Evolutionary conservation across 2,329 filamentous ascomycete species (phyloP).

Genomic region (Trichophyton simii): DNA sequence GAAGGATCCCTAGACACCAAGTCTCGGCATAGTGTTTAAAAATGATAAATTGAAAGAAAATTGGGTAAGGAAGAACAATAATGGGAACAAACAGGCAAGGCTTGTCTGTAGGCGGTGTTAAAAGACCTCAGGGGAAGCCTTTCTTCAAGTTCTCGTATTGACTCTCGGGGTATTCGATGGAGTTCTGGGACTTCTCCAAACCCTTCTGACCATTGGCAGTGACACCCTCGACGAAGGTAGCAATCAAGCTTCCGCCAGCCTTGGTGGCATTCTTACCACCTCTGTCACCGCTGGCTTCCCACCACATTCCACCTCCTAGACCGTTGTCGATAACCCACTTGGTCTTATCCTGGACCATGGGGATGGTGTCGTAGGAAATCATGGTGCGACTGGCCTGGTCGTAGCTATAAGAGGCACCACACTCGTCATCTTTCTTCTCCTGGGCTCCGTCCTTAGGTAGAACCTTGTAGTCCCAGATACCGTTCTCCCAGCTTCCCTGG

Average conservation of each 20-base stretch:
- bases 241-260: conserved; percentile 51
- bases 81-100: background rate
- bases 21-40: background rate
- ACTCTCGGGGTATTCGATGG: conserved; percentile 28
- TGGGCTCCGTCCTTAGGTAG: conserved; percentile 57
- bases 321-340: conserved; percentile 52
- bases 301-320: conserved; percentile 91
- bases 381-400: conserved; percentile 50
- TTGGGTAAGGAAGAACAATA: background rate
- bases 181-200: conserved; percentile 27
- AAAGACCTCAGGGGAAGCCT: conserved; percentile 14
- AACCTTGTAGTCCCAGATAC: conserved; percentile 79
- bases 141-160: conserved; percentile 29
- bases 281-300: conserved; percentile 76
- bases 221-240: conserved; percentile 34
- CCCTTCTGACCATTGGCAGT: conserved; percentile 18
- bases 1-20: background rate
- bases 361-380: conserved; percentile 56
- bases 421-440: conserved; percentile 47
- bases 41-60: background rate
- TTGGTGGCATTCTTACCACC: conserved; percentile 31
- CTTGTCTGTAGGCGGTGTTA: background rate
- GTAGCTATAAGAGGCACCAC: conserved; percentile 65
- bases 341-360: conserved; percentile 56
- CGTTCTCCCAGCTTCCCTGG: conserved; percentile 69